These are phyloP conservation scores for Hanseniaspora jakobsenii DNA, from an alignment of 805 yeast genomes.

Conservation along the genomic window DNA sequence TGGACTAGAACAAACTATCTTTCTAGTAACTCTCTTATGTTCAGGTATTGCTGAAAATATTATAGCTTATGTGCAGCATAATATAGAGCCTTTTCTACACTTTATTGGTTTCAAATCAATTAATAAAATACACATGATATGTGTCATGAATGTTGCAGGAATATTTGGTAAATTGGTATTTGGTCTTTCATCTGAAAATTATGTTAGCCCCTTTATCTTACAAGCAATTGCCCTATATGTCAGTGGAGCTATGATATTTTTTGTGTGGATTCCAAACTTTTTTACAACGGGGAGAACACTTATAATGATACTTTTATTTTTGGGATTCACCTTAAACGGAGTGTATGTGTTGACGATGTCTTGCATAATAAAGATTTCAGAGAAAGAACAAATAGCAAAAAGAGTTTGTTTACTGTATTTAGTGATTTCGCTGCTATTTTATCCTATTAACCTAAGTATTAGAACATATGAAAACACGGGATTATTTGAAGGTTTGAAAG, in stretches of 20 bases:
- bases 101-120: slow-evolving; percentile 34
- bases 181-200: slow-evolving; percentile 35
- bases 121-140: slow-evolving; percentile 28
- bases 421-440: too few species aligned
- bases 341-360: slow-evolving; percentile 48
- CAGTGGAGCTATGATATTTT: slow-evolving; percentile 29
- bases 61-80: slow-evolving; percentile 30
- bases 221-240: slow-evolving; percentile 30
- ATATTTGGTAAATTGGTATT: slow-evolving; percentile 36
- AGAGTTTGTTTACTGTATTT: slow-evolving; percentile 48
- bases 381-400: slow-evolving; percentile 42
- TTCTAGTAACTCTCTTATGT: slow-evolving; percentile 27
- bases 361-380: slow-evolving; percentile 47
- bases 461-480: too few species aligned
- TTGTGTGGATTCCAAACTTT: slow-evolving; percentile 37
- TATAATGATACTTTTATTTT: slow-evolving; percentile 34
- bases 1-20: slow-evolving; percentile 31
- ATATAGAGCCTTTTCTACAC: slow-evolving; percentile 29
- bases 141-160: slow-evolving; percentile 37
- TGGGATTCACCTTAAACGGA: slow-evolving; percentile 47
- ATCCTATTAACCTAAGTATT: too few species aligned
- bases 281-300: slow-evolving; percentile 28
- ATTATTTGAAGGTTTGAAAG: too few species aligned
- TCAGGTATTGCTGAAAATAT: slow-evolving; percentile 32
- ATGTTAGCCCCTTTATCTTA: slow-evolving; percentile 42